Evolutionary conservation across 805 yeast genomes (phyloP), one percentile per base, ranked within the genome.

Genomic region (Candida pseudofarinosa): DNA sequence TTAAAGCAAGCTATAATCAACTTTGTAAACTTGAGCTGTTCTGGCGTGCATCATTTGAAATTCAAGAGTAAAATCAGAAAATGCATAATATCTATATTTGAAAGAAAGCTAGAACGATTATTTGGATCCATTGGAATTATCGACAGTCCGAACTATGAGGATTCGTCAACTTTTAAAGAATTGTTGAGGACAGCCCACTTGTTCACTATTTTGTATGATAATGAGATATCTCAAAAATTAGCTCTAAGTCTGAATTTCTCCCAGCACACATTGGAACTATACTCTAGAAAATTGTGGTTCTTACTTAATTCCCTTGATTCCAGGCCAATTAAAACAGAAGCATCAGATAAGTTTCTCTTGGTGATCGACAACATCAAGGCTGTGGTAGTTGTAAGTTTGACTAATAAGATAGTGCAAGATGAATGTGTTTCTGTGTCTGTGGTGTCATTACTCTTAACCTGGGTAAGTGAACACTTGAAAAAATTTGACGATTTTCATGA

Each of bases 171-270:
- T 37, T 37, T 16, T 2, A 17, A 15, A 37, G 33, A 23, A 13
- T 15, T 37, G 13, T 26, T 28, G 14, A 20, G 20, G 26, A 17
- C 33, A 1, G 55, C 56, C 2, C 71, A 69, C 41, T 48, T 66
- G n/a, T 68, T 59, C 42, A 54, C 71, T 4, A 60, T 68, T 6
- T 42, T 67, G 14, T 65, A 63, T 43, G 73, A 68, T 48, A 59
- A 60, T 44, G 73, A 67, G 36, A 48, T 67, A 10, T 45, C 64
- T 8, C 40, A 48, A 16, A 65, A 62, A 40, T 47, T 67, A 33
- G 50, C 53, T n/a, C 41, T 63, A 2, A 55, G 55, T 38, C 40
- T 58, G 4, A 42, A 50, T 5, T 49, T 47, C 16, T 42, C 48
- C 38, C 57, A 54, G 36, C 54, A 66, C 16, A 56, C 52, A 26